Evolutionary conservation across 768 basidiomycete species (phyloP), one percentile per base, ranked within the genome.

Genomic region (Lyophyllum semitale): DNA sequence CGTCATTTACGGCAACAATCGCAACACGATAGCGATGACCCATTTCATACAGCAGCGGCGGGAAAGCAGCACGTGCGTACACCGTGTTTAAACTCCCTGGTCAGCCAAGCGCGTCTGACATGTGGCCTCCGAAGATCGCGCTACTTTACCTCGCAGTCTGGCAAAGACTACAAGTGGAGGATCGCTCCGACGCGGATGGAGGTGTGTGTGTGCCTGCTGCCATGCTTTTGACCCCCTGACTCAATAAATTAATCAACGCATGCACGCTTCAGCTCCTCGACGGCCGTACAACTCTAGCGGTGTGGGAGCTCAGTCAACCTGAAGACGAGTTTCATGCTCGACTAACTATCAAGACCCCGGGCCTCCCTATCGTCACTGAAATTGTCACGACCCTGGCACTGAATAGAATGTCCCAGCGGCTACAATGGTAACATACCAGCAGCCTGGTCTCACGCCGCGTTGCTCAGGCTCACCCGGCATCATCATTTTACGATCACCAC

Each of bases 141-240:
- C 48, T 91, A 90, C 68, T 93, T 92, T 68, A 80, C 78, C 44
- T 81, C 84, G 9, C 86, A 84, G 62, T 84, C 80, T 61, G 87
- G 87, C 37, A 82, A 74, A 57, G 83, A 87, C 47, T 85, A 83
- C 70, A 93, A 91, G 68, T 93, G 91, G 91, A 85, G 80, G 67
- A 76, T 88, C 48, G 66, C 73, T 12, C 71, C 79, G 30, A 76
- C 83, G 57, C 76, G 82, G 51, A 84, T 90, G 81, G 89, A 91
- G 84, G 89, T 89, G 53, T 32, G 80, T 60, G 25, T 20, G 27
- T 43, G 18, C 52, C 52, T 41, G 17, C 35, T 48, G 41, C 38
- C 33, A 33, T 29, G 46, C 46, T 43, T 45, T n/a, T 2, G 32
- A 46, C 41, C 15, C 42, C 35, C 43, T 41, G 32, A 17, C 52